Base-by-base conservation (phyloP, 805 yeast species). In the Cyberlindnera euphorbiiphila region DNA sequence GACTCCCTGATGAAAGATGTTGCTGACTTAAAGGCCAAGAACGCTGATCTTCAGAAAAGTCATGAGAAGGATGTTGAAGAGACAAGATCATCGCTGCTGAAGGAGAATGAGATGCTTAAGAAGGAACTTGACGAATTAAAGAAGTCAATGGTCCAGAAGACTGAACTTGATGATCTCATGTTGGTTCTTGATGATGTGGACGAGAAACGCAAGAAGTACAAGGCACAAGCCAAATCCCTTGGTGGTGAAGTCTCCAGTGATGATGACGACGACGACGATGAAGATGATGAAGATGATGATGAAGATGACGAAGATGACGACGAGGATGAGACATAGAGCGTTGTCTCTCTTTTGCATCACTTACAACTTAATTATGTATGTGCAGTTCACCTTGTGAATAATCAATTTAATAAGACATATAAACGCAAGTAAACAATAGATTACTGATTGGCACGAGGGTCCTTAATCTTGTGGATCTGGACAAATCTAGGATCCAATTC, bases 151-250 rank as follows among this genome's bases (percentile, higher is more conserved):
- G 79, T 72, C 12, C 71, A 77, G 3, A 69, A 67, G 44, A 53
- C 72, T 3, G 85, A 79, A 18, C 53, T 78, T 9, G 95, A 87
- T 50, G 95, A 85, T 45, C 59, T 87, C 50, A 72, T 87, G 78
- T 60, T 86, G 17, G 63, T 88, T 14, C 76, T 88, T 57, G 74
- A 83, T 14, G 95, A 85, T 31, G 63, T 86, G 49, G 95, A 87
- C 42, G 87, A 81, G 34, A 75, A 72, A 46, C 76, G 76, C 40
- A 64, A 68, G 21, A 67, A 67, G 44, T 80, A 85, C 56, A 81
- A 80, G 52, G 51, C 59, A 6, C 68, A 64, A 41, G 66, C 82
- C 25, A 66, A 65, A 39, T 63, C 56, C 0, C 51, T 78, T 5
- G 86, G 85, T 1, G 76, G 71, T 36, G 80, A 72, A 2, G 69